Base-by-base conservation (phyloP, 2,329 filamentous ascomycete species). In the Spiromastix sp. region DNA sequence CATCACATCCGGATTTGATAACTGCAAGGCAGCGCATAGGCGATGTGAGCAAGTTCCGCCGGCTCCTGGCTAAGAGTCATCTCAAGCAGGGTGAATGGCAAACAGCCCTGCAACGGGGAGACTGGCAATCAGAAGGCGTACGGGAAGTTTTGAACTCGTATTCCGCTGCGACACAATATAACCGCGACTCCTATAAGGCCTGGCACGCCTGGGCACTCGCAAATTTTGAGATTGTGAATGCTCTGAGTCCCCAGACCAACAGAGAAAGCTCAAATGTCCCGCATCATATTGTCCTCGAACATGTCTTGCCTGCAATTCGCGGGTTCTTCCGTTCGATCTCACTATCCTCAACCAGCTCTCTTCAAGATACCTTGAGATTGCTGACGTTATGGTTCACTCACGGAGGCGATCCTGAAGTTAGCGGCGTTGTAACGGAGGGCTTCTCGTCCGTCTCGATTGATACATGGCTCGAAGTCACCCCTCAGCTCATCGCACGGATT, bases 141-240 rank as follows among this genome's bases (percentile, higher is more conserved):
- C 76, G 83, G 34, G 89, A 96, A 35, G 86, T 98, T 39, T 68
- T 98, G 16, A 73, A 77, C n/a, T 86, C 91, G 2, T 98, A 96
- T 58, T 79, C 79, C 12, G 81, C 87, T 40, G 93, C 93, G 1
- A 98, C 91, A 2, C 80, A 85, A 40, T 95, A 93, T 62, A 93
- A 98, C 55, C 81, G 85, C 21, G 79, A 81, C 42, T 98, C 89
- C 77, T 98, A 98, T 67, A 99, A 98, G 63, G 91, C 93, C 5
- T 99, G 91, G 91, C 91, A 99, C 60, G 84, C 91, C 0, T 99
- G 91, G 89, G 93, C 91, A 8, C 63, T 98, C 43, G 89, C 91
- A 36, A 99, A 98, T 59, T 99, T 98, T 51, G 89, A 99, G 61
- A 91, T 98, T 38, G 87, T 96, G 24, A 93, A 91, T 48, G 77